These are phyloP conservation scores for Venturia pyrina DNA, from an alignment of 2,329 filamentous ascomycete genomes.

Conservation along the genomic window DNA sequence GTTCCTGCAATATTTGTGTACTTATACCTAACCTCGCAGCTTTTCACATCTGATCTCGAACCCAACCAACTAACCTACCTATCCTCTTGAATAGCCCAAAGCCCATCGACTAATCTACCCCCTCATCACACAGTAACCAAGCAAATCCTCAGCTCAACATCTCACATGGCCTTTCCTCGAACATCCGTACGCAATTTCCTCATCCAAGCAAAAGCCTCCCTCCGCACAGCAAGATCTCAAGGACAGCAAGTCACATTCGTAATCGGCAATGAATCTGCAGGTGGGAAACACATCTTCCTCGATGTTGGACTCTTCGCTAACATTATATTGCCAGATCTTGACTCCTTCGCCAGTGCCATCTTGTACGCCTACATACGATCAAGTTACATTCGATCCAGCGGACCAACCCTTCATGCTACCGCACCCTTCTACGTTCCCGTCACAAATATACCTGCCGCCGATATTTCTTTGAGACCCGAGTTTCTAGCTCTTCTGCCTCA, in stretches of 20 bases:
- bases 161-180: neutral
- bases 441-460: slow-evolving; percentile 57
- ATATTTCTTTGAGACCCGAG: slow-evolving; percentile 64
- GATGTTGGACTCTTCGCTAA: neutral
- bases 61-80: neutral
- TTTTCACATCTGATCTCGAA: neutral
- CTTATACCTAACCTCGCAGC: neutral
- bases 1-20: neutral
- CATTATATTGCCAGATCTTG: slow-evolving; percentile 55
- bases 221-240: slow-evolving; percentile 30
- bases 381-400: slow-evolving; percentile 35
- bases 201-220: slow-evolving; percentile 31
- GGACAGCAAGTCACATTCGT: slow-evolving; percentile 37
- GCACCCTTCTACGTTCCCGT: slow-evolving; percentile 56
- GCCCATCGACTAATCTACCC: neutral
- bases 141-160: neutral
- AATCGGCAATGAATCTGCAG: slow-evolving; percentile 45
- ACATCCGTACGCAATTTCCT: slow-evolving; percentile 26
- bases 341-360: slow-evolving; percentile 67
- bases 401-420: slow-evolving; percentile 18
- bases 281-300: slow-evolving; percentile 18
- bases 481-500: slow-evolving; percentile 54
- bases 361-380: slow-evolving; percentile 66
- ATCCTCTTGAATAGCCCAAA: neutral
- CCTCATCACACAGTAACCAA: neutral